Evolutionary conservation across 257 asterid species (phyloP), one percentile per base, ranked within the genome.

Genomic region (Nicotiana knightiana): DNA sequence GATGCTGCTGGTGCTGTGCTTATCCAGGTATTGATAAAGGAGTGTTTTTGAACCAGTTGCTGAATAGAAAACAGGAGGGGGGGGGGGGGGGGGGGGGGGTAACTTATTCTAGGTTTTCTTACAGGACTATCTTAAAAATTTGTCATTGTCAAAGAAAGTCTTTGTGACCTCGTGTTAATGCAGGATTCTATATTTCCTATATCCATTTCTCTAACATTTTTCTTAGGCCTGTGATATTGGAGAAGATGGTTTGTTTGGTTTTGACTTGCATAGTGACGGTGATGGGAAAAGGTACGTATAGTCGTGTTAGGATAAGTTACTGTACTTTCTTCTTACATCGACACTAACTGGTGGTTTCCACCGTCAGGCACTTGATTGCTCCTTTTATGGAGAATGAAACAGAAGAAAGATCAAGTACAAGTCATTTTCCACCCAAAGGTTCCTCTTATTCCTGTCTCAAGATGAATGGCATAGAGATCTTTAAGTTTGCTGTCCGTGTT

Each of bases 381-480:
- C 37, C 68, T 59, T 84, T 92, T 79, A 90, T 86, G 87, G 92
- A 78, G 86, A 87, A 89, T 15, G 24, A 21, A 21, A 21, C 24
- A 21, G 24, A 21, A 21, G 93, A 91, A 76, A 83, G 84, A 66
- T 51, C 86, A 53, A 93, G 92, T 39, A 85, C 92, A n/a, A 94
- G 93, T 79, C 98, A 97, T 76, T 87, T 83, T 79, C 88, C 94
- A 33, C 93, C 97, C 33, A 91, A 88, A 85, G 85, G 80, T 73
- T 80, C 93, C 3, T 87, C 95, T 1, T 96, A 89, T 83, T 96
- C 99, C 3, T 91, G 92, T 86, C 88, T 96, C 80, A 92, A 94
- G 86, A 96, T 96, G 99, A 96, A 96, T 18, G 99, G 99, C 43
- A 93, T 93, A 86, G 99, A 96, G 88, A 98, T 96, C 63, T 96